Evolutionary conservation across 2,329 filamentous ascomycete genomes (phyloP).

Genomic region (Anthostomella pinea): DNA sequence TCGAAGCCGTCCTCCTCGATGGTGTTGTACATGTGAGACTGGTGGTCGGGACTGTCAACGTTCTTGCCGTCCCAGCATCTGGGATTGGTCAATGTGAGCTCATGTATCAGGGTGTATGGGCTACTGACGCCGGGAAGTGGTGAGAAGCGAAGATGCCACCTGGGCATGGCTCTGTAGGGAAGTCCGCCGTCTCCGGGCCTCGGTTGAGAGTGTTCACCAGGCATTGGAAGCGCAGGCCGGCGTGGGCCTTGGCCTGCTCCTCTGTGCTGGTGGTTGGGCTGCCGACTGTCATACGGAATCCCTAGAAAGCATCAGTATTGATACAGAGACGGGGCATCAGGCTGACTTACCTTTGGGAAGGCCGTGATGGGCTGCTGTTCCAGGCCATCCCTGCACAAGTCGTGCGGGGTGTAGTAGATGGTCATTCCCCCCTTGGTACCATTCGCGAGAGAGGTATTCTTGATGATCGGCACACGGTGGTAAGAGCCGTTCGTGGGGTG

Average conservation of each 20-base stretch:
- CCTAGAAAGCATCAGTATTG: slow-evolving; percentile 26
- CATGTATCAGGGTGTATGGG: not conserved
- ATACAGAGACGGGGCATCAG: not conserved
- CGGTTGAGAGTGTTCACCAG: slow-evolving; percentile 36
- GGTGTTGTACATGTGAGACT: slow-evolving; percentile 28
- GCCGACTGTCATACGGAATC: slow-evolving; percentile 45
- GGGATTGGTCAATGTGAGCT: too few species aligned
- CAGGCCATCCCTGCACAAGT: slow-evolving; percentile 24
- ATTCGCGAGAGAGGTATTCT: slow-evolving; percentile 27
- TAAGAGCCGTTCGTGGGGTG: slow-evolving; percentile 32
- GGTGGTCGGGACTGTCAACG: slow-evolving; percentile 33
- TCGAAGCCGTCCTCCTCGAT: slow-evolving; percentile 18
- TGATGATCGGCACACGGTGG: slow-evolving; percentile 28
- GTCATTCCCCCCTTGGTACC: slow-evolving; percentile 30
- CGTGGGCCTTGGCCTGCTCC: slow-evolving; percentile 31
- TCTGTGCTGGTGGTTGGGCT: slow-evolving; percentile 27
- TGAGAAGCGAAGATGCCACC: slow-evolving; percentile 42
- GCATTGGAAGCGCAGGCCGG: slow-evolving; percentile 41
- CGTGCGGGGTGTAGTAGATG: slow-evolving; percentile 31
- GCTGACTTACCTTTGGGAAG: slow-evolving; percentile 36
- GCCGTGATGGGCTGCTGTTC: slow-evolving; percentile 39
- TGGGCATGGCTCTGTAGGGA: slow-evolving; percentile 38
- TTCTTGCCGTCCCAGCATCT: slow-evolving; percentile 46
- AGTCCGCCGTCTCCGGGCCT: slow-evolving; percentile 37
- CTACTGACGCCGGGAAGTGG: slow-evolving; percentile 37